A percentile compares a stretch with the other conserved stretches of the same genome.
These are phyloP conservation scores for Boletellus deceptivus DNA, from an alignment of 1,284 basidiomycete species.

Conservation along the genomic window DNA sequence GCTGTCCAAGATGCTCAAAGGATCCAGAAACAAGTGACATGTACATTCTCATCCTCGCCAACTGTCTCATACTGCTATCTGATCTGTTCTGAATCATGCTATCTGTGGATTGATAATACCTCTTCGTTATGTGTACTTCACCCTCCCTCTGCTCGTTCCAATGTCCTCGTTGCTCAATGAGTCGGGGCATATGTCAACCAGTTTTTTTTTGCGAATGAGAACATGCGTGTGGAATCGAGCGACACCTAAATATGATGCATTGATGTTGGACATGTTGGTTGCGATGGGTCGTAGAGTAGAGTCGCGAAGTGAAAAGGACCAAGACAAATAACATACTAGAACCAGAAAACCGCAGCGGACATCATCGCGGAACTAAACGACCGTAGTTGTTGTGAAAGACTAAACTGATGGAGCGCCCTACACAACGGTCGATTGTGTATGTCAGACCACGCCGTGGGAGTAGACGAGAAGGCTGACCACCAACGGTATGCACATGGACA, in stretches of 20 bases:
- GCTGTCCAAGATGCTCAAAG: conserved; percentile 16
- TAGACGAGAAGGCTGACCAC: conserved; percentile 22
- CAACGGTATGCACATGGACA: conserved; percentile 28
- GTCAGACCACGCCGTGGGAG: background rate
- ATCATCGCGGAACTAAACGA: conserved; percentile 34
- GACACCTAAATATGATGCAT: conserved; percentile 5
- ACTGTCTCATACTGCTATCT: background rate
- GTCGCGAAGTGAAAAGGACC: conserved; percentile 11
- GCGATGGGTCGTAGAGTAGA: background rate
- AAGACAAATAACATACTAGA: conserved; percentile 19
- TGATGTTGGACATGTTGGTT: background rate
- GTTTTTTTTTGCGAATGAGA: conserved; percentile 8
- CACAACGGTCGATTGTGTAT: background rate
- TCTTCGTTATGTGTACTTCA: background rate
- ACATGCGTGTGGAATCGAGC: conserved; percentile 9
- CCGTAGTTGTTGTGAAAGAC: conserved; percentile 26
- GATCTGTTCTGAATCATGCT: conserved; percentile 10
- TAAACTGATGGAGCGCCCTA: conserved; percentile 17
- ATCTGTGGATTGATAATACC: background rate
- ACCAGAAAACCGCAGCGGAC: conserved; percentile 20
- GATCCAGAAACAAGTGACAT: background rate
- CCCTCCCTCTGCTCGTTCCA: background rate
- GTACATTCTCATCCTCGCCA: background rate
- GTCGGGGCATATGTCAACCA: conserved; percentile 14
- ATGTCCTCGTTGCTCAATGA: conserved; percentile 2